Evolutionary conservation across 768 basidiomycete genomes (phyloP), one percentile per base, ranked within the genome.

Genomic region (Paxillus rubicundulus): DNA sequence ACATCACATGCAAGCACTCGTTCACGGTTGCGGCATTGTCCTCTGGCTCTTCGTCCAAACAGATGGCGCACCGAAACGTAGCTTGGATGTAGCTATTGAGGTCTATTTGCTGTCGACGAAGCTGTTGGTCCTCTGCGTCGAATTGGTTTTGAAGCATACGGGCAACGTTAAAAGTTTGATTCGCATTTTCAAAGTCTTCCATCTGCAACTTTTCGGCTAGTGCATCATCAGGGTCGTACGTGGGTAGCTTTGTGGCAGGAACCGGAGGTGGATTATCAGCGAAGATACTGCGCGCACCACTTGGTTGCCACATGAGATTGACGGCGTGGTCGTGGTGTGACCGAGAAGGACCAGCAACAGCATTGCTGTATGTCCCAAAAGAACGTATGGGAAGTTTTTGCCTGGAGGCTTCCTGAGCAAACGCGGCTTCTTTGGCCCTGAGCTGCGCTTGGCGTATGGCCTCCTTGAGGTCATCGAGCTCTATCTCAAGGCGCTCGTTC

Each of bases 41-140:
- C 39, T 72, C 70, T 0, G 75, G 70, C 39, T 71, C 62, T 2
- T 72, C 62, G 13, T 87, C 85, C 53, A 80, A 62, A 62, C 86
- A 87, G 34, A 87, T 71, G 9, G 71, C 69, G 57, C 86, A 87
- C 37, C 72, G 64, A 52, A 84, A 85, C n/a, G 51, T 64, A 37
- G 30, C 28, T 37, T 76, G 79, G 4, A 59, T 44, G 12, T 50
- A 28, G 10, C 40, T 56, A 13, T 57, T 42, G 6, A 80, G 71
- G 2, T 63, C 61, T 12, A 52, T 53, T 1, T 64, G 58, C 54
- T 82, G 74, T 6, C 42, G 56, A n/a, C 66, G 62, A 34, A 82
- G 67, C 2, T 50, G 62, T 13, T 39, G 39, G 49, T 79, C 66
- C 62, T 82, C 81, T 4, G 61, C 64, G 33, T 80, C 75, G 28